These are phyloP conservation scores for Pichia kudriavzevii DNA, from an alignment of 1,139 yeast species.

Conservation along the genomic window DNA sequence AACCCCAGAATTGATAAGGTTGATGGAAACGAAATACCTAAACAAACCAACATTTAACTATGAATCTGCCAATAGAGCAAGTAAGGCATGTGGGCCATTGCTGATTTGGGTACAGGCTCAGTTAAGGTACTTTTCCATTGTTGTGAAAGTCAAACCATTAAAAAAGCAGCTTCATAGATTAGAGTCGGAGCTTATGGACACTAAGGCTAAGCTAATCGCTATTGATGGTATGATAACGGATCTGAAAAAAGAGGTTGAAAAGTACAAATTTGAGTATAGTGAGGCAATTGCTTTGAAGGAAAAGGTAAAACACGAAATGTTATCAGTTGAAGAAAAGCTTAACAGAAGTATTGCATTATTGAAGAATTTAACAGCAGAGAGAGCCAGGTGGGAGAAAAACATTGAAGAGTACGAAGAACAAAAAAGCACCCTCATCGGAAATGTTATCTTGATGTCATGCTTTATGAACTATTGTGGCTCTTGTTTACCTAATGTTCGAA, in stretches of 20 bases:
- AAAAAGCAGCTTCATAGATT: constrained; percentile 54
- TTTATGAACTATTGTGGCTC: constrained; percentile 56
- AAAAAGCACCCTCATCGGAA: constrained; percentile 51
- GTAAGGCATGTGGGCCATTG: constrained; percentile 93
- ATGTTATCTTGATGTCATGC: constrained; percentile 57
- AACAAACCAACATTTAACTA: constrained; percentile 58
- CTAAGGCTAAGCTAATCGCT: constrained; percentile 63
- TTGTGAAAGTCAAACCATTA: constrained; percentile 70
- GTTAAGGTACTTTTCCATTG: constrained; percentile 57
- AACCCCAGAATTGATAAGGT: constrained; percentile 41
- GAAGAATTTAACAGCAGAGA: constrained; percentile 58
- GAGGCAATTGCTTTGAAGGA: constrained; percentile 72
- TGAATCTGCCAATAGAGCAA: constrained; percentile 77
- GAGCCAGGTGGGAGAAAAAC: constrained; percentile 66
- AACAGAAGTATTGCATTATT: constrained; percentile 56
- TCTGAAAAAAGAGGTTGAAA: constrained; percentile 59
- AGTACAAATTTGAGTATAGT: constrained; percentile 64
- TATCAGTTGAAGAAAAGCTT: constrained; percentile 52
- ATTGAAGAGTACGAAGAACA: constrained; percentile 43
- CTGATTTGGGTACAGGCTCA: constrained; percentile 90
- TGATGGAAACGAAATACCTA: constrained; percentile 56
- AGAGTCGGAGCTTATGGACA: constrained; percentile 54
- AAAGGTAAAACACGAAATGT: constrained; percentile 64
- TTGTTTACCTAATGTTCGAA: constrained; percentile 48
- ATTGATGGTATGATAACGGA: constrained; percentile 78